Evolutionary conservation across 75 land plant species (phyloP).

Genomic region (Cunninghamia lanceolata): DNA sequence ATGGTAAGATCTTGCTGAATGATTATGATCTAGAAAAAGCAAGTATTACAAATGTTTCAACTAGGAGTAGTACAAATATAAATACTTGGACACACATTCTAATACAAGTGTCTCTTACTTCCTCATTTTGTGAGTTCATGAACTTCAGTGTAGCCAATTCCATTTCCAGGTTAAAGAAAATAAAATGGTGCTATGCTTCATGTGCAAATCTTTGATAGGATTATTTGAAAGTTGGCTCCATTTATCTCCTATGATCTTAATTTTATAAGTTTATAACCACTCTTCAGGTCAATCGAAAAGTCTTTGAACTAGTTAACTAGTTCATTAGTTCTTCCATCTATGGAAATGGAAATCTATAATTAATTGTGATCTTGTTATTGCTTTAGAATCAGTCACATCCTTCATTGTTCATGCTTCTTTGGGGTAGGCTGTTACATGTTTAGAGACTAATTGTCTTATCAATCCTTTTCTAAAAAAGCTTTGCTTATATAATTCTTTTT

Average conservation of each 20-base stretch:
- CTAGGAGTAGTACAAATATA: background rate
- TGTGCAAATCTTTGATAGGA: background rate
- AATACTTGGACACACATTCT: background rate
- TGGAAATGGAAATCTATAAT: background rate
- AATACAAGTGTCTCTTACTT: background rate
- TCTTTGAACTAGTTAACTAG: background rate
- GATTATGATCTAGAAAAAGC: background rate
- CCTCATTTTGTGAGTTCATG: background rate
- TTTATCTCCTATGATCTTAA: background rate
- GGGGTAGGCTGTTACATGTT: background rate
- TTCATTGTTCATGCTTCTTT: background rate
- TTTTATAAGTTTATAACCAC: background rate
- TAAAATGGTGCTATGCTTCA: background rate
- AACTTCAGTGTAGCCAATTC: background rate
- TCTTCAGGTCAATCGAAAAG: background rate
- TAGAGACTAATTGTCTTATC: background rate
- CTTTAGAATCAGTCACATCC: background rate
- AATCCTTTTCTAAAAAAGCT: background rate
- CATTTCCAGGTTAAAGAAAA: background rate
- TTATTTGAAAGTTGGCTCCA: background rate
- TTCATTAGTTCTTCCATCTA: background rate
- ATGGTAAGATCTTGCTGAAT: slow-evolving; percentile 52
- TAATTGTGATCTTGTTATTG: background rate
- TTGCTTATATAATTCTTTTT: background rate
- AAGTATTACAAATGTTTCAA: background rate